Conservation (phyloP, 73 alveolate genomes). For the Diophrys sp. region DNA sequence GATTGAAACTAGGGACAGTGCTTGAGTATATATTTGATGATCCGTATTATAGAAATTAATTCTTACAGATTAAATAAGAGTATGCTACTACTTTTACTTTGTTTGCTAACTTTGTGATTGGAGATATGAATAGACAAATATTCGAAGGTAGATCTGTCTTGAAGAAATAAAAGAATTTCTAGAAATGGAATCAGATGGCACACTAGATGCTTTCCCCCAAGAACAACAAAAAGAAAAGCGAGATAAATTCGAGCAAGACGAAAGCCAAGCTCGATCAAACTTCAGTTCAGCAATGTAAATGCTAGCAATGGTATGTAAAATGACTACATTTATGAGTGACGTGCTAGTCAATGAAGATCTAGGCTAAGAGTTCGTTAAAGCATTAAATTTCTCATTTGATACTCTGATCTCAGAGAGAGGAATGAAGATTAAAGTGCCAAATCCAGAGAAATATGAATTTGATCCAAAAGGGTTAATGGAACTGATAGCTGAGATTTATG, state of each 20-base stretch:
- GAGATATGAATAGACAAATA: conserved; percentile 42
- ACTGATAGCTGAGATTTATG: conserved; percentile 62
- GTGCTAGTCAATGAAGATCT: no score
- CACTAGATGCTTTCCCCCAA: no score
- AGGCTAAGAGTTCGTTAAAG: conserved; percentile 68
- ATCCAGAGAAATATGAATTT: conserved; percentile 70
- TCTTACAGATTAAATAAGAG: conserved; percentile 3
- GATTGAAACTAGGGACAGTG: conserved; percentile 13
- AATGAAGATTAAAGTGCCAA: conserved; percentile 64
- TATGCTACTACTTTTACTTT: conserved; percentile 21
- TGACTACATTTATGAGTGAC: no score
- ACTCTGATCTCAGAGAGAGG: conserved; percentile 70
- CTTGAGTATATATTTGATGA: conserved; percentile 29
- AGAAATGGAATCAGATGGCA: no score
- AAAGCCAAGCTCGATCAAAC: no score
- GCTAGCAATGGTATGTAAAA: no score
- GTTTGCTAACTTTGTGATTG: conserved; percentile 50
- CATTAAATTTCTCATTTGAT: conserved; percentile 76
- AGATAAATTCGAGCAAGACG: no score
- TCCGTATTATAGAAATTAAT: conserved; percentile 6
- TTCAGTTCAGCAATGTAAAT: no score
- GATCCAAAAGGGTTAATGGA: conserved; percentile 68
- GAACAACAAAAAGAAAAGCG: no score
- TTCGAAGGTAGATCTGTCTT: no score
- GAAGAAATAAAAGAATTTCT: no score